A percentile compares a stretch with the other conserved stretches of the same genome.
Evolutionary conservation across 768 basidiomycete species (phyloP).

Genomic region (Leccinum ochraceum): DNA sequence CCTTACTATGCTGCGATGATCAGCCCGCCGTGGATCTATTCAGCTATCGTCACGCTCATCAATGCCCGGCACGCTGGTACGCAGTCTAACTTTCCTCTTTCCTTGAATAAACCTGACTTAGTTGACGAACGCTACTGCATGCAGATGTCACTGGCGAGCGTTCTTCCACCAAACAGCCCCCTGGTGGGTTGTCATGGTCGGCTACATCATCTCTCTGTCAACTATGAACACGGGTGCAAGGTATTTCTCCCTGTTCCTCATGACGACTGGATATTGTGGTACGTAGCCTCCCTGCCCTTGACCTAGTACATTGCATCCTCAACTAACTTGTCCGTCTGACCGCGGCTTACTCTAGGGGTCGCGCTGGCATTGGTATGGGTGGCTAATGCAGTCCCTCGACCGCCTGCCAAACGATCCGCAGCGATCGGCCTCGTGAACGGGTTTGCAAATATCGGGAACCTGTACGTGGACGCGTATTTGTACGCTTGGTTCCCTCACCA

Average conservation of each 20-base stretch:
- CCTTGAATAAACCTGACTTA: neutral
- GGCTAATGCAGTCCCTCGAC: slow-evolving; percentile 58
- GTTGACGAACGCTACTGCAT: neutral
- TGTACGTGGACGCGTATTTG: slow-evolving; percentile 40
- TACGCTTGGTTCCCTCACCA: neutral
- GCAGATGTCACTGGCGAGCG: slow-evolving; percentile 61
- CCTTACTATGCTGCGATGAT: neutral
- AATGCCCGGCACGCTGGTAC: slow-evolving; percentile 59
- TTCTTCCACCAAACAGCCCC: slow-evolving; percentile 59
- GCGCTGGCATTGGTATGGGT: slow-evolving; percentile 60
- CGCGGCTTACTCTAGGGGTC: slow-evolving; percentile 30
- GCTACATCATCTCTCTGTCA: slow-evolving; percentile 60
- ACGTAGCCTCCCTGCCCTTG: neutral
- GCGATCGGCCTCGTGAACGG: slow-evolving; percentile 67
- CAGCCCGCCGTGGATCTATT: slow-evolving; percentile 65
- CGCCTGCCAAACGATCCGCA: slow-evolving; percentile 54
- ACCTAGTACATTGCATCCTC: neutral
- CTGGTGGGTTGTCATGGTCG: slow-evolving; percentile 61
- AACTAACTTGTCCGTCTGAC: neutral
- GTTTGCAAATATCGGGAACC: slow-evolving; percentile 54
- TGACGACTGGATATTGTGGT: slow-evolving; percentile 57
- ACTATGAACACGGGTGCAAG: slow-evolving; percentile 53
- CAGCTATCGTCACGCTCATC: slow-evolving; percentile 49
- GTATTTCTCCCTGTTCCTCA: slow-evolving; percentile 64
- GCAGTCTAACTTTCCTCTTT: neutral